Conservation (phyloP, 108 stramenopile genomes). For the Skeletonema costatum region DNA sequence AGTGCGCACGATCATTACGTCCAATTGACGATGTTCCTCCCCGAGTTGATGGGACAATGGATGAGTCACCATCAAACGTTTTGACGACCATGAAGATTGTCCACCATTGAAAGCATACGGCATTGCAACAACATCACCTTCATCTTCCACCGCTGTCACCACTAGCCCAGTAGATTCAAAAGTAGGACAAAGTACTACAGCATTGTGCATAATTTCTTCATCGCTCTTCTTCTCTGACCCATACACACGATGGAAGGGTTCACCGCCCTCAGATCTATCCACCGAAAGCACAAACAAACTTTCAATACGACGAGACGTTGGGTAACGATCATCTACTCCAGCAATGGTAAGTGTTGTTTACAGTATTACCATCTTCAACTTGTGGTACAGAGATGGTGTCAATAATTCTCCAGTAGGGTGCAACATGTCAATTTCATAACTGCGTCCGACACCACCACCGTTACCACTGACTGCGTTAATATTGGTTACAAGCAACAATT, state of each 20-base stretch:
- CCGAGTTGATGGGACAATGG: background rate
- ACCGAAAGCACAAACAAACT: constrained; percentile 7
- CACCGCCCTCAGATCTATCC: constrained; percentile 18
- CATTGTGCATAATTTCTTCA: constrained; percentile 12
- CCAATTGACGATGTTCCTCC: constrained; percentile 4
- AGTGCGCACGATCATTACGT: constrained; percentile 25
- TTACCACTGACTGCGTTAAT: constrained; percentile 5
- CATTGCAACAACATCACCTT: background rate
- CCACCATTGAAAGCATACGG: background rate
- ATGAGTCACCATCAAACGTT: background rate
- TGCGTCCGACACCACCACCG: background rate
- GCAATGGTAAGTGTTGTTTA: constrained; percentile 13
- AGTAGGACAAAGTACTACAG: constrained; percentile 43
- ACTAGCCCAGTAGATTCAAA: constrained; percentile 21
- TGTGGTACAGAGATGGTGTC: constrained; percentile 10
- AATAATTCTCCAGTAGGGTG: constrained; percentile 21
- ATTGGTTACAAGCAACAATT: constrained; percentile 14
- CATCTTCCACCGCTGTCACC: constrained; percentile 25
- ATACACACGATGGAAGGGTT: constrained; percentile 20
- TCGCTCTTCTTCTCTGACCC: constrained; percentile 11
- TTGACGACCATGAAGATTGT: constrained; percentile 2
- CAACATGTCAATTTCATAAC: constrained; percentile 22
- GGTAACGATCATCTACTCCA: constrained; percentile 32
- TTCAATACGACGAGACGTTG: constrained; percentile 18
- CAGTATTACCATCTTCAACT: background rate